Base-by-base conservation (phyloP, 306 rosid species). In the Rosa rugosa region DNA sequence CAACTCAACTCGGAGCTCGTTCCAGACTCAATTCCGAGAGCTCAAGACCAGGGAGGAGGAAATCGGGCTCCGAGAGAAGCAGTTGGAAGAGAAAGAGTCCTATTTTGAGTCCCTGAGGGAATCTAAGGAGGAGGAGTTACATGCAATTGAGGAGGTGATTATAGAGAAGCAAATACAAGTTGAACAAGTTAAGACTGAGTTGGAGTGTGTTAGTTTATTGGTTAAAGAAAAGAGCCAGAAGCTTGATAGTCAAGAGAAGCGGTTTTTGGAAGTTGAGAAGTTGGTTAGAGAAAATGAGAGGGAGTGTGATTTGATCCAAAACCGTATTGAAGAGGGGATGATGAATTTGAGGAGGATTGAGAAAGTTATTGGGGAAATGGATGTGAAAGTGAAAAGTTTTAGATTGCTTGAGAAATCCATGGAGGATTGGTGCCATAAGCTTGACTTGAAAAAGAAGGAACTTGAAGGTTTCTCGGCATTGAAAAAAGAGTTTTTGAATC, bases 201-300 rank as follows among this genome's bases (percentile, higher is more conserved):
- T 46, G 75, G 2, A 23, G 5, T 12, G 36, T 17, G 42, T 47
- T 46, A 8, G 27, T 18, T 25, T 47, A 25, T 7, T 25, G 34
- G 20, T 71, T 27, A 14, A 71, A 46, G 59, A 47, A 6, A 18
- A 25, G 14, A 25, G 4, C 8, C 23, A 23, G 17, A 42, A 12
- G 34, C 41, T 71, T 41, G n/a, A 14, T 11, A 8, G 7, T 45
- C 45, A 69, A 17, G 71, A 67, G 49, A 40, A 67, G 47, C 4
- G 51, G 25, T 41, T 49, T 59, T 27, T 46, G 70, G 69, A 82
- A 80, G 50, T 65, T 66, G 63, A 11, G 38, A 20, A 41, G 59
- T 38, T 44, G 16, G 47, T 56, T 13, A 71, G 51, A 18, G 62
- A 76, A 16, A 53, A 66, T 69, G 78, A 71, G 75, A 60, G n/a